phyloP scores from a whole-genome alignment of 306 rosid genomes.

The Malus asiatica region DNA sequence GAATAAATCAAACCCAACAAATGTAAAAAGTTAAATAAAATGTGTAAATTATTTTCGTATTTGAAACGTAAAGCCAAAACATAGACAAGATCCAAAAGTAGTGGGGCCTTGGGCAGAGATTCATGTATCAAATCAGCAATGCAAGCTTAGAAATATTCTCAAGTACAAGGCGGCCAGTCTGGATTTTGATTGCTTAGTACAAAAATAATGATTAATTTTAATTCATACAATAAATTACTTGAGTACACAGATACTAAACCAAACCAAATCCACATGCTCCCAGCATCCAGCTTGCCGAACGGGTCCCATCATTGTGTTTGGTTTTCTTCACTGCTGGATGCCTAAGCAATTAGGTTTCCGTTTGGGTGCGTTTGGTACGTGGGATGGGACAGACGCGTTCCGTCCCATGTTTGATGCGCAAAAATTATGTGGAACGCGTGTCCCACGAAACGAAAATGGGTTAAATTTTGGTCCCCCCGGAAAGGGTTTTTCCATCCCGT shows the following conservation, averaged over 20 bases:
- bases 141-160: neutral
- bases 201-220: neutral
- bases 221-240: neutral
- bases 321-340: no score
- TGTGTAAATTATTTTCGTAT: no score
- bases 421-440: no score
- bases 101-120: slow-evolving; percentile 16
- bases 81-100: slow-evolving; percentile 13
- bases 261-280: slow-evolving; percentile 17
- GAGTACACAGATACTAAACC: neutral
- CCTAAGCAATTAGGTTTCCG: slow-evolving; percentile 8
- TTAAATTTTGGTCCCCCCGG: no score
- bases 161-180: slow-evolving; percentile 14
- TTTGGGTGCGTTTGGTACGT: neutral
- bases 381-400: no score
- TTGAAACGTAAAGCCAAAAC: neutral
- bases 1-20: no score
- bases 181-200: slow-evolving; percentile 5
- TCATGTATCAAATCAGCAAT: neutral
- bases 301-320: slow-evolving; percentile 9
- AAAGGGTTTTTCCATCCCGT: no score
- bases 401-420: no score
- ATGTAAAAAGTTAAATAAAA: no score
- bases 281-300: slow-evolving; percentile 3
- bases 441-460: no score